Conservation (phyloP, 2,329 filamentous ascomycete genomes). For the Blastomyces gilchristii region DNA sequence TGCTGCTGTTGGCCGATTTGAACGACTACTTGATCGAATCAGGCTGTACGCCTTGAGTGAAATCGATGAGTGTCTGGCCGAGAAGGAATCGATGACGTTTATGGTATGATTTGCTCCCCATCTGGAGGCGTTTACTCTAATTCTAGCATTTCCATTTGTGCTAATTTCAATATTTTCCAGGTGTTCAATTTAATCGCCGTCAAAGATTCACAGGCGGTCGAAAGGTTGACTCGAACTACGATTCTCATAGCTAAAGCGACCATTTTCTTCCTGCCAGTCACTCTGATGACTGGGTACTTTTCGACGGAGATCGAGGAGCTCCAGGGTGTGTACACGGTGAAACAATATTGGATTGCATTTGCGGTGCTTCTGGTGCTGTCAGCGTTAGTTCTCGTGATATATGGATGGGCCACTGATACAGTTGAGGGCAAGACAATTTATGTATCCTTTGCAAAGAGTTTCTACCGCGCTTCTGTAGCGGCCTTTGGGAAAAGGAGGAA, state of each 20-base stretch:
- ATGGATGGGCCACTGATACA: conserved; percentile 48
- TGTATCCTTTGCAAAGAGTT: conserved; percentile 31
- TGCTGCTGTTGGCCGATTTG: conserved; percentile 49
- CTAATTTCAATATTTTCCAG: conserved; percentile 28
- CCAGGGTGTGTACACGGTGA: conserved; percentile 47
- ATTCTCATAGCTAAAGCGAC: conserved; percentile 64
- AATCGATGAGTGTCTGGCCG: conserved; percentile 54
- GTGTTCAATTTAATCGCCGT: conserved; percentile 71
- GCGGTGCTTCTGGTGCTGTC: conserved; percentile 52
- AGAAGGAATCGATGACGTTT: conserved; percentile 59
- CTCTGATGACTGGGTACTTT: conserved; percentile 65
- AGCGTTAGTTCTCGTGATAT: conserved; percentile 47
- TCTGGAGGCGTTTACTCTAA: not conserved
- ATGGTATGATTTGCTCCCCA: conserved; percentile 39
- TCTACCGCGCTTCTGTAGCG: conserved; percentile 26
- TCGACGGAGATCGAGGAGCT: conserved; percentile 53
- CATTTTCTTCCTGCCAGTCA: conserved; percentile 65
- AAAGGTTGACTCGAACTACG: conserved; percentile 60
- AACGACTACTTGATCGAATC: conserved; percentile 51
- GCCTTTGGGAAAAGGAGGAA: conserved; percentile 18
- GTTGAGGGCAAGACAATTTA: conserved; percentile 47
- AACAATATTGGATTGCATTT: conserved; percentile 60
- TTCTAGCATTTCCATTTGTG: conserved; percentile 2
- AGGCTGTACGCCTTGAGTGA: conserved; percentile 53
- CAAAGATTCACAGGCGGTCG: conserved; percentile 62